Base-by-base conservation (phyloP, 1,284 basidiomycete genomes). In the Boletus sp. region DNA sequence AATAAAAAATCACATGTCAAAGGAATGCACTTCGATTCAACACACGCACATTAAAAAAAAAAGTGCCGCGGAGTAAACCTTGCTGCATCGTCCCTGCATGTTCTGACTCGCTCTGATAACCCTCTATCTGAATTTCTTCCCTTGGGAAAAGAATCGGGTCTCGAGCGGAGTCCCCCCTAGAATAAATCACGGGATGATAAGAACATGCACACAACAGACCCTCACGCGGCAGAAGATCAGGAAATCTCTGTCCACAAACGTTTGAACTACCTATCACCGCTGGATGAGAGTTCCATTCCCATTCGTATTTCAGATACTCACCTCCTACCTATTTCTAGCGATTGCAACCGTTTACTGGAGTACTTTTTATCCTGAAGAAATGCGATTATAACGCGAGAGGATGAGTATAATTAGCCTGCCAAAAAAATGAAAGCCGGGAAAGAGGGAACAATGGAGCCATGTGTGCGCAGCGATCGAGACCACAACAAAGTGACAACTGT, bases 211-310 rank as follows among this genome's bases (percentile, higher is more conserved):
- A 52, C 22, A 37, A 15, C 2, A 2, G 24, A 39, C 16, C 31
- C 37, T 63, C 58, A 61, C 67, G 63, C 56, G 59, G 60, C 52
- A 44, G 54, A 61, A 56, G 50, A 56, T 56, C 31, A 24, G 27
- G 4, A 9, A 24, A 11, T 50, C 37, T 46, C 39, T 3, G 12
- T 37, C 31, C 33, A 52, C 24, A n/a, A 36, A 36, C 49, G 8
- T 29, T 29, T 36, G 33, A 16, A 36, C 49, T 37, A 42, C 39
- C 22, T 55, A 58, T 58, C 60, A 47, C 47, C 57, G 52, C 65
- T 65, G 51, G 22, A 55, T 35, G 47, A 56, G 52, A 60, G 60
- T 49, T 51, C 48, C 60, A 56, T 61, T 47, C 45, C 27, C 41
- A 60, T 55, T 39, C 44, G 4, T 43, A 18, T 20, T 36, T 12